Evolutionary conservation across 2,329 filamentous ascomycete genomes (phyloP).

Genomic region (Teratosphaeria pseudoeucalypti): DNA sequence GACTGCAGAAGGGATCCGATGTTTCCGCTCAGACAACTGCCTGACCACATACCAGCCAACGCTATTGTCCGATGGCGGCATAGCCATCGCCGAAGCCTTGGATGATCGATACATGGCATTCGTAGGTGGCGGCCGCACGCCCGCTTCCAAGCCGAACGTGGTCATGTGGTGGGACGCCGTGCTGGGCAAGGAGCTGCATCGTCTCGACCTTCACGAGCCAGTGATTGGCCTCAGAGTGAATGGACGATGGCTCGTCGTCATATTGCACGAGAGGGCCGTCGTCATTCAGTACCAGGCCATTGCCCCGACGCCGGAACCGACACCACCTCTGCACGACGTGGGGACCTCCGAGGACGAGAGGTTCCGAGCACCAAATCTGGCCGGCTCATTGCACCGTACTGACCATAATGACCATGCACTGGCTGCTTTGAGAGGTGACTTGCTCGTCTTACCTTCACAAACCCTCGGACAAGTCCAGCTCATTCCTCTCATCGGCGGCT

Average conservation of each 20-base stretch:
- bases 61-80: conserved; percentile 12
- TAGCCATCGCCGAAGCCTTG: conserved; percentile 21
- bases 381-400: conserved; percentile 64
- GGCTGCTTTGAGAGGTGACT: conserved; percentile 62
- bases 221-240: conserved; percentile 72
- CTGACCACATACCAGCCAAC: conserved; percentile 20
- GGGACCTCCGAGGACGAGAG: conserved; percentile 2
- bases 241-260: conserved; percentile 65
- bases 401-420: conserved; percentile 73
- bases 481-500: conserved; percentile 57
- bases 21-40: conserved; percentile 26
- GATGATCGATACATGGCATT: conserved; percentile 60
- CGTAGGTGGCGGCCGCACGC: conserved; percentile 66
- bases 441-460: conserved; percentile 77
- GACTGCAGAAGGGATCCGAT: conserved; percentile 70
- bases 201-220: conserved; percentile 66
- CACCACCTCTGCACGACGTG: conserved; percentile 35
- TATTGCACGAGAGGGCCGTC: conserved; percentile 39
- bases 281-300: conserved; percentile 22
- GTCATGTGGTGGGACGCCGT: conserved; percentile 72
- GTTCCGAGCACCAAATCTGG: conserved; percentile 16
- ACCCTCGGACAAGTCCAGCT: conserved; percentile 82
- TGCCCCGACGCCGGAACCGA: conserved; percentile 26
- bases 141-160: conserved; percentile 21
- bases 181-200: conserved; percentile 64